Conservation (phyloP, 441 rosid species). For the Populus hybrid region DNA sequence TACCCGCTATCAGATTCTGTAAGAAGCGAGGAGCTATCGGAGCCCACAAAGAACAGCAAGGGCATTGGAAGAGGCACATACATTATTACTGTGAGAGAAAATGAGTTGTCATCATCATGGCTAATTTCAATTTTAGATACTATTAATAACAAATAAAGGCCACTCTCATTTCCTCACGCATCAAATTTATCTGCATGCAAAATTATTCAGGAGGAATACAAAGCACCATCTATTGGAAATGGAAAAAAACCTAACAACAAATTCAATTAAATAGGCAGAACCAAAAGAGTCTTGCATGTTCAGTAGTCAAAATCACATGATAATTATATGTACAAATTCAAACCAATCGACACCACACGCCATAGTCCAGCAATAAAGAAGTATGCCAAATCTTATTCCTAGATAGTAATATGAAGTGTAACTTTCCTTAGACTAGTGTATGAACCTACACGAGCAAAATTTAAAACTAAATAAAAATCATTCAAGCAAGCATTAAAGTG, state of each 20-base stretch:
- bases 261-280: not conserved
- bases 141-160: not conserved
- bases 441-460: not conserved
- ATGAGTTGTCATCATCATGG: constrained; percentile 16
- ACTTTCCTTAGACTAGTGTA: not conserved
- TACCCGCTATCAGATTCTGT: constrained; percentile 68
- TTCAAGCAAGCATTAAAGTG: not conserved
- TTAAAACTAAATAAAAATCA: not conserved
- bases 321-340: not conserved
- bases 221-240: not conserved
- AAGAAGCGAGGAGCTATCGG: constrained; percentile 56
- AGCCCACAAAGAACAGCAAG: constrained; percentile 75
- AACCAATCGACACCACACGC: not conserved
- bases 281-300: not conserved
- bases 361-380: not conserved
- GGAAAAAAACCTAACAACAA: not conserved
- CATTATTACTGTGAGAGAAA: constrained; percentile 65
- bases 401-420: not conserved
- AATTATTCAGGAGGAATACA: not conserved
- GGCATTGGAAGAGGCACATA: constrained; percentile 96
- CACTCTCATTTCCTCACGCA: not conserved
- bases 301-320: not conserved
- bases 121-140: constrained; percentile 7
- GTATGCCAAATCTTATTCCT: not conserved
- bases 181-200: not conserved